Conservation (phyloP, 495 filamentous ascomycete species). For the Hypoxylon perforatum region DNA sequence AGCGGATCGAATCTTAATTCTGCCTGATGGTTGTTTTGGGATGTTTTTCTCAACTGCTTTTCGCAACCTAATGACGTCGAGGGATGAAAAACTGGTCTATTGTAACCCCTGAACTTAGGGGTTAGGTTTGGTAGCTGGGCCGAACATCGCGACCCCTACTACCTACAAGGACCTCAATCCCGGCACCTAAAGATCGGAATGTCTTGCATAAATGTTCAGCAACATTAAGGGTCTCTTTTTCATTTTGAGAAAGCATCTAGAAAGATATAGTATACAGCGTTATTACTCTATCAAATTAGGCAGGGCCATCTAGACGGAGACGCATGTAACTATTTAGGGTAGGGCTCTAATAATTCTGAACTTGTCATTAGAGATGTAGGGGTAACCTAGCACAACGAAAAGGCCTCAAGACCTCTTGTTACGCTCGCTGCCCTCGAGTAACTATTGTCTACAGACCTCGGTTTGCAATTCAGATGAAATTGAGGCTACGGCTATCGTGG, state of each 20-base stretch:
- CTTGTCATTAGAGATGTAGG: too few relatives aligned
- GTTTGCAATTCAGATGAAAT: too few relatives aligned
- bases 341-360: too few relatives aligned
- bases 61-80: slow-evolving; percentile 17
- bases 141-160: background rate
- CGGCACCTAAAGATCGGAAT: slow-evolving; percentile 4
- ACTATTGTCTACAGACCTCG: background rate
- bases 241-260: background rate
- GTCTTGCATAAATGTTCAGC: slow-evolving; percentile 1
- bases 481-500: too few relatives aligned
- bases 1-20: slow-evolving; percentile 14
- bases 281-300: too few relatives aligned
- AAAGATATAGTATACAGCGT: too few relatives aligned
- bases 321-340: too few relatives aligned
- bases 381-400: slow-evolving; percentile 9
- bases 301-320: too few relatives aligned
- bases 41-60: background rate
- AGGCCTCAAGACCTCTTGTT: background rate
- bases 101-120: background rate
- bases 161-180: slow-evolving; percentile 7
- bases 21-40: too few relatives aligned
- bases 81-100: background rate
- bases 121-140: background rate
- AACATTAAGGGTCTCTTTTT: background rate
- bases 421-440: too few relatives aligned